Conservation (phyloP, 2,329 filamentous ascomycete species). For the Colletotrichum simmondsii region DNA sequence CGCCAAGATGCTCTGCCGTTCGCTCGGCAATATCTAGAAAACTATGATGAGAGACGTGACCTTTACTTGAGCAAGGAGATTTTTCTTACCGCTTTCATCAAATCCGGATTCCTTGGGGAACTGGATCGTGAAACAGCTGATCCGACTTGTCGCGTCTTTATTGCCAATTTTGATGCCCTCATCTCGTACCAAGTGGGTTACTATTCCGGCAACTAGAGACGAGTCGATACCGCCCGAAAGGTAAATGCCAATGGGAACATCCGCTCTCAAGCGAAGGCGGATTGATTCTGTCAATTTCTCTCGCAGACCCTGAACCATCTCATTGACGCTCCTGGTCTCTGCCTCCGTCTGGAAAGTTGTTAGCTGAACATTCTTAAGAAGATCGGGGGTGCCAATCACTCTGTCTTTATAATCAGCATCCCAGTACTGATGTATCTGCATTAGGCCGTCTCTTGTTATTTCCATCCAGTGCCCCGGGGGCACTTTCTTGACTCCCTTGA, state of each 20-base stretch:
- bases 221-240: constrained; percentile 68
- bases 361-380: accelerated
- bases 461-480: constrained; percentile 57
- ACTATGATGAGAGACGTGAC: neutral
- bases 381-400: constrained; percentile 40
- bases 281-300: constrained; percentile 61
- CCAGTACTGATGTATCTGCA: constrained; percentile 59
- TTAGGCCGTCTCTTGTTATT: constrained; percentile 47
- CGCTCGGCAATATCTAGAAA: constrained; percentile 2
- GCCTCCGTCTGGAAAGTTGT: constrained; percentile 38
- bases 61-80: neutral
- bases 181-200: constrained; percentile 58
- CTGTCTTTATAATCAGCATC: constrained; percentile 64
- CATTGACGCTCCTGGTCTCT: constrained; percentile 57
- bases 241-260: constrained; percentile 68
- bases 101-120: constrained; percentile 61
- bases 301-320: constrained; percentile 62
- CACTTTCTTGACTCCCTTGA: constrained; percentile 57
- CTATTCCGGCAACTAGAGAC: constrained; percentile 66
- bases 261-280: constrained; percentile 61
- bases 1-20: constrained; percentile 42
- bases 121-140: constrained; percentile 58
- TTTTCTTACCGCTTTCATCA: constrained; percentile 56
- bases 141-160: constrained; percentile 34
- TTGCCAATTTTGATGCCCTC: constrained; percentile 58